Conservation (phyloP, 2,329 filamentous ascomycete genomes). For the Bipolaris bicolor region DNA sequence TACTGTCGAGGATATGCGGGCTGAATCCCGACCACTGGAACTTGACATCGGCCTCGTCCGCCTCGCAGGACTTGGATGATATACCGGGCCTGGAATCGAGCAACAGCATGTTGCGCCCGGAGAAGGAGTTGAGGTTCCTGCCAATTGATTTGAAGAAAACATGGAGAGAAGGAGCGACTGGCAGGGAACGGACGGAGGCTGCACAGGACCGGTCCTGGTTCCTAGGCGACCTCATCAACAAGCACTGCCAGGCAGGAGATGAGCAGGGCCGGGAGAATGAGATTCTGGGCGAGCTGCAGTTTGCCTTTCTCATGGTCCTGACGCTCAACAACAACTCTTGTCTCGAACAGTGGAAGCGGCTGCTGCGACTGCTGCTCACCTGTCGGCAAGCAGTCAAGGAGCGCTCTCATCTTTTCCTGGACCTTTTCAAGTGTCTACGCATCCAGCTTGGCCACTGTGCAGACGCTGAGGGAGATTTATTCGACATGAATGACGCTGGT, state of each 20-base stretch:
- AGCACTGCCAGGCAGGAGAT: constrained; percentile 45
- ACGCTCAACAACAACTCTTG: constrained; percentile 71
- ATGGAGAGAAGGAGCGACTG: constrained; percentile 66
- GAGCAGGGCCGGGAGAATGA: constrained; percentile 36
- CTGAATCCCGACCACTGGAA: constrained; percentile 58
- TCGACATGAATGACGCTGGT: constrained; percentile 63
- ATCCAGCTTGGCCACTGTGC: constrained; percentile 62
- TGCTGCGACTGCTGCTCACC: constrained; percentile 63
- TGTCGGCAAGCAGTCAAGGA: constrained; percentile 59
- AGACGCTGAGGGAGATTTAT: constrained; percentile 66
- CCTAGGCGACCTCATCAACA: constrained; percentile 59
- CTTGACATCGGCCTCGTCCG: constrained; percentile 64
- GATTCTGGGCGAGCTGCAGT: constrained; percentile 65
- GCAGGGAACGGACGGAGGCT: constrained; percentile 66
- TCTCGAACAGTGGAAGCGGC: constrained; percentile 68
- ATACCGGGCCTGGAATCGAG: constrained; percentile 62
- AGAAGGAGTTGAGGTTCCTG: constrained; percentile 59
- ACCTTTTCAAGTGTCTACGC: constrained; percentile 57
- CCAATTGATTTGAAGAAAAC: constrained; percentile 67
- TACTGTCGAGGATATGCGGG: constrained; percentile 60
- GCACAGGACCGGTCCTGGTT: constrained; percentile 69
- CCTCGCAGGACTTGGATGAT: constrained; percentile 61
- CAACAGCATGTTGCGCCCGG: constrained; percentile 38
- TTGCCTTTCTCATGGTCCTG: constrained; percentile 67
- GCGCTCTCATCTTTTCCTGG: constrained; percentile 59